Evolutionary conservation across 768 basidiomycete genomes (phyloP).

Genomic region (Lepiota venenata): DNA sequence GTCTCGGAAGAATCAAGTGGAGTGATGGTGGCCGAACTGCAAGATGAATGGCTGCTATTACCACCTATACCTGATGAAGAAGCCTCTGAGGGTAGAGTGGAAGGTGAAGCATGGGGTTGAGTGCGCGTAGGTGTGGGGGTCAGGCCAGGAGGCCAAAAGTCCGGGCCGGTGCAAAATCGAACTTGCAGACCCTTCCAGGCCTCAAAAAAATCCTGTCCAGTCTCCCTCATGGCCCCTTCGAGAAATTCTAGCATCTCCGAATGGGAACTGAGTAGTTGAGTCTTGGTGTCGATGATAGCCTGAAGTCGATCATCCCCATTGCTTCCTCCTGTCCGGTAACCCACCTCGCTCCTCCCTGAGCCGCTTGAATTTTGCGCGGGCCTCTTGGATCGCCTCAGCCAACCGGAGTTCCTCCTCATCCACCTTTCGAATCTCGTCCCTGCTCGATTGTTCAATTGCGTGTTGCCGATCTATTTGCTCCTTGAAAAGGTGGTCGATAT

Average conservation of each 20-base stretch:
- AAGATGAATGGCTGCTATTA: too few species aligned
- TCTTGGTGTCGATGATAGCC: neutral
- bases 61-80: neutral
- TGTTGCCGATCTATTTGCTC: neutral
- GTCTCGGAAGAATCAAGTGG: too few species aligned
- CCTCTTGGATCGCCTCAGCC: neutral
- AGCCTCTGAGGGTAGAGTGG: neutral
- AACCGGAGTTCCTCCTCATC: neutral
- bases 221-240: neutral
- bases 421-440: neutral
- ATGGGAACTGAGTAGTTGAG: neutral
- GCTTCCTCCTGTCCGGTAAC: neutral
- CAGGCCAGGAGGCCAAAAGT: neutral
- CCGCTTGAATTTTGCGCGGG: neutral
- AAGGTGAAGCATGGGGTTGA: neutral
- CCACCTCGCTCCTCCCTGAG: neutral
- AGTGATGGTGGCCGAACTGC: too few species aligned
- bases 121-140: neutral
- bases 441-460: neutral
- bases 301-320: neutral
- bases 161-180: neutral
- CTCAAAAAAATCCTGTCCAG: neutral
- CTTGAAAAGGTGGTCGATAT: neutral
- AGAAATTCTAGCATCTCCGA: neutral
- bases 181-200: neutral